Evolutionary conservation across 345 rosid species (phyloP), one percentile per base, ranked within the genome.

Genomic region (Gossypium bickii): DNA sequence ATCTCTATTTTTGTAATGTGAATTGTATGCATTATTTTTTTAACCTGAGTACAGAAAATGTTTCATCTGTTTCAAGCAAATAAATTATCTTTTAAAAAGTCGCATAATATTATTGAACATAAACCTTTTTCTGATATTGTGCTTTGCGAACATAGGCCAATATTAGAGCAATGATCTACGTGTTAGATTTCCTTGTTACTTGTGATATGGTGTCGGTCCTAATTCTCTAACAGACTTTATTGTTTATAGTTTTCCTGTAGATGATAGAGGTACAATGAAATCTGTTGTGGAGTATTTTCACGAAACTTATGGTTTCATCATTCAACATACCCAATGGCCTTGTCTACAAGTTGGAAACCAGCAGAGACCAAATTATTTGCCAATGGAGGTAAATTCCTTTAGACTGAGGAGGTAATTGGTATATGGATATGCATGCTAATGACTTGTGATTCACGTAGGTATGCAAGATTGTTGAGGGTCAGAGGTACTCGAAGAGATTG

Each of bases 391-490:
- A 78, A 78, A 20, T 4, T 44, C 34, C 27, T 76, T 53, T 45
- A 8, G 27, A 41, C 45, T 12, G 34, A 43, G 29, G 13, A 41
- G 5, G 5, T 66, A 24, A 41, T 65, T 43, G 13, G 38, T 48
- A 4, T 65, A 38, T 58, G 38, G 13, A 18, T 24, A 20, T 71
- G 24, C n/a, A 10, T 72, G 58, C 58, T 74, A 59, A 71, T 71
- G n/a, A 8, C 20, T 63, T 67, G 29, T 51, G 29, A 29, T 70
- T 74, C 43, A 65, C 59, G 29, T 82, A 93, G 99, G 98, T 93
- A 6, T 92, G 98, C 85, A 96, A 93, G 83, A 93, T 96, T 56
- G 99, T 93, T 3, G 98, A 96, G 81, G 99, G 99, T 29, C 99
- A 96, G 79, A 82, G 99, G 82, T 96, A 96, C 74, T 89, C 98